These are phyloP conservation scores for Pestalotiopsis sp. DNA, from an alignment of 2,329 filamentous ascomycete species.

Conservation along the genomic window DNA sequence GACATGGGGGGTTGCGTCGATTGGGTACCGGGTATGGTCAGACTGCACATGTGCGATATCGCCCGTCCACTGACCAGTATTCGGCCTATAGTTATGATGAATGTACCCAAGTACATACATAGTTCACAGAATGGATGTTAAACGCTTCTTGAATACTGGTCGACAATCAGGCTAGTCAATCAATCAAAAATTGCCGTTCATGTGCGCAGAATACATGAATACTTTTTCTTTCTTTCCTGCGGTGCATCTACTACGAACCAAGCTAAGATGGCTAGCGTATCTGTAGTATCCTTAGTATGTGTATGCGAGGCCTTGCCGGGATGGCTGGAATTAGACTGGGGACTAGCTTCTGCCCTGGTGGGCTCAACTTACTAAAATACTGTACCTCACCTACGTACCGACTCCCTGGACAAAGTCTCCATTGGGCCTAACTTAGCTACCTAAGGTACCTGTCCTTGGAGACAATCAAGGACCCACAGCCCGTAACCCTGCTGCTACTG, in stretches of 20 bases:
- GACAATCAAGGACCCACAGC: background rate
- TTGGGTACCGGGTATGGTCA: background rate
- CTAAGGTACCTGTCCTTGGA: background rate
- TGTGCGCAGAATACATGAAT: background rate
- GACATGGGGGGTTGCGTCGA: background rate
- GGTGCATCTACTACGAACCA: too few species aligned
- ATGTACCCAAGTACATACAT: too few species aligned
- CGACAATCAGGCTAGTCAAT: too few species aligned
- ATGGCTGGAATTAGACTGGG: background rate
- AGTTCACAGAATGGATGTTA: too few species aligned
- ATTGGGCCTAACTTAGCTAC: background rate
- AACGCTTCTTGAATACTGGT: too few species aligned
- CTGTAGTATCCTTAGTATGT: background rate
- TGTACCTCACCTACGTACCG: background rate
- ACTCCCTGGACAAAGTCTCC: background rate
- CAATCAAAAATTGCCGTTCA: background rate
- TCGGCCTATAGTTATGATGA: too few species aligned
- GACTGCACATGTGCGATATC: background rate
- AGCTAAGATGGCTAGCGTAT: background rate
- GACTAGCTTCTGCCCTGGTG: background rate
- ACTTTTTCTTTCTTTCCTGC: background rate
- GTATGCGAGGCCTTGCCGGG: background rate
- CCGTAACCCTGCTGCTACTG: background rate
- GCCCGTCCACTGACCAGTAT: background rate
- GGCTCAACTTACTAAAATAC: background rate